Conservation (phyloP, 2,329 filamentous ascomycete species). For the Corynespora cassiicola region DNA sequence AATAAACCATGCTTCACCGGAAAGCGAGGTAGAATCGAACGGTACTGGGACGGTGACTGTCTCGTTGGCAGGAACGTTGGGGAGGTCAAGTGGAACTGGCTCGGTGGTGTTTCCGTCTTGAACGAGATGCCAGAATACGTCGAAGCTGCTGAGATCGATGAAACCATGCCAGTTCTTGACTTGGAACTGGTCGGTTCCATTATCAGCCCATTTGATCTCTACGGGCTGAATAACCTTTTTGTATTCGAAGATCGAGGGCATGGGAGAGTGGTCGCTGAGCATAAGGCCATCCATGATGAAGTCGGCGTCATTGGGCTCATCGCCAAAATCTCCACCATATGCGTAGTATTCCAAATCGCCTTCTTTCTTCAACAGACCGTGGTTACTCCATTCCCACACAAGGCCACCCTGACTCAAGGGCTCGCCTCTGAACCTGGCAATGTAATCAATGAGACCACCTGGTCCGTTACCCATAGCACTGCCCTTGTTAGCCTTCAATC, state of each 20-base stretch:
- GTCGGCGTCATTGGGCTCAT: slow-evolving; percentile 35
- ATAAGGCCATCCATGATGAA: slow-evolving; percentile 44
- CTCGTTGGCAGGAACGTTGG: no score
- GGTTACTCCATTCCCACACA: slow-evolving; percentile 47
- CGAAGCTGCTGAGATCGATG: slow-evolving; percentile 23
- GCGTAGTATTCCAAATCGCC: slow-evolving; percentile 40
- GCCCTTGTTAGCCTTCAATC: no score
- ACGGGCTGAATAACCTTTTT: slow-evolving; percentile 44
- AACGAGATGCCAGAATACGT: no score
- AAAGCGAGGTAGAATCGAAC: no score
- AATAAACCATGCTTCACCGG: no score
- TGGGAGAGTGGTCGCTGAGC: slow-evolving; percentile 36
- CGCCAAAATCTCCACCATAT: slow-evolving; percentile 44
- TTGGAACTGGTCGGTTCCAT: slow-evolving; percentile 9
- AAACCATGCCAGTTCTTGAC: slow-evolving; percentile 26
- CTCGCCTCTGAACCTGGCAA: slow-evolving; percentile 63
- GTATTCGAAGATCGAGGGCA: slow-evolving; percentile 39
- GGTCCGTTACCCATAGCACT: slow-evolving; percentile 76
- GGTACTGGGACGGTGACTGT: no score
- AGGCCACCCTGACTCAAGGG: slow-evolving; percentile 66
- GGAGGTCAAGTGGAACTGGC: no score
- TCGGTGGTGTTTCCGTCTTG: no score
- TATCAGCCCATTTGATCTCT: slow-evolving; percentile 1
- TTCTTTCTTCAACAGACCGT: slow-evolving; percentile 38
- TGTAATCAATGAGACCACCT: slow-evolving; percentile 69